These are phyloP conservation scores for Chaetothyriales sp. DNA, from an alignment of 2,329 filamentous ascomycete species.

Conservation along the genomic window DNA sequence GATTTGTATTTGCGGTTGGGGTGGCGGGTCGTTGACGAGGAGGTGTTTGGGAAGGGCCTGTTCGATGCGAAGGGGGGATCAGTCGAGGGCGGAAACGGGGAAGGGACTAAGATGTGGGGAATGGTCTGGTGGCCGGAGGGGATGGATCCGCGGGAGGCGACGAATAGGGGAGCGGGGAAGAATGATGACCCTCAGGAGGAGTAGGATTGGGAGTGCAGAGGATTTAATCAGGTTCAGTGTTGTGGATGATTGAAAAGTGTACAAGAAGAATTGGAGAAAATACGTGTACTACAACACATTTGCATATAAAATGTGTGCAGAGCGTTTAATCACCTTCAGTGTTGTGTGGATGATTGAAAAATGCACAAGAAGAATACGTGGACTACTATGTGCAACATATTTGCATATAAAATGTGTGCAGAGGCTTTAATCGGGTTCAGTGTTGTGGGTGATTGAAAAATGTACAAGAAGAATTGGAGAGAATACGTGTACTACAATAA, in stretches of 20 bases:
- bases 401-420: too few species aligned
- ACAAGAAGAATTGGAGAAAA: too few species aligned
- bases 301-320: not conserved
- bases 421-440: too few species aligned
- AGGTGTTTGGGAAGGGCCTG: constrained; percentile 9
- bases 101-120: not conserved
- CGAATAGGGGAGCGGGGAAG: not conserved
- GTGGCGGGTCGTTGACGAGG: constrained; percentile 8
- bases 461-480: too few species aligned
- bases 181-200: not conserved
- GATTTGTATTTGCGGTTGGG: constrained; percentile 15
- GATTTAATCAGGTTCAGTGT: too few species aligned
- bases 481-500: too few species aligned
- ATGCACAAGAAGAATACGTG: too few species aligned
- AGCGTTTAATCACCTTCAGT: too few species aligned
- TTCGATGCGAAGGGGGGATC: constrained; percentile 9
- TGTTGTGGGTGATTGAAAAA: too few species aligned
- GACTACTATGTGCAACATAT: too few species aligned
- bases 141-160: not conserved
- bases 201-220: not conserved
- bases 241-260: too few species aligned
- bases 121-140: not conserved
- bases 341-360: too few species aligned
- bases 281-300: not conserved
- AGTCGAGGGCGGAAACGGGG: not conserved